Evolutionary conservation across 2,329 filamentous ascomycete species (phyloP).

Genomic region (Sporothrix mexicana): DNA sequence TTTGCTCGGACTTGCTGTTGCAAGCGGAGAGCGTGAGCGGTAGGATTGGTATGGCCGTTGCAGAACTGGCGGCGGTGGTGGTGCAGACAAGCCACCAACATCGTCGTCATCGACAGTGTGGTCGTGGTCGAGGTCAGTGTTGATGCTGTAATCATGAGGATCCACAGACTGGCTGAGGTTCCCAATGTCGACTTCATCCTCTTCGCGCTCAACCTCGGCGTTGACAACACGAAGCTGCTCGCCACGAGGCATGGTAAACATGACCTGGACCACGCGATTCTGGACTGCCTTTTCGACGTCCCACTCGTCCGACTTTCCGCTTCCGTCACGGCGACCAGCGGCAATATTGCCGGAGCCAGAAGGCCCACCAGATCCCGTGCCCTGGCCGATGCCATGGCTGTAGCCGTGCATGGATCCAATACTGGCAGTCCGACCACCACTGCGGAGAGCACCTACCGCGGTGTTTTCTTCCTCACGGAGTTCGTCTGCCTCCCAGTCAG

Average conservation of each 20-base stretch:
- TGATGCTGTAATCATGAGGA: conserved; percentile 26
- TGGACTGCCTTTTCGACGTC: conserved; percentile 77
- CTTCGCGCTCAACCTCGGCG: conserved; percentile 58
- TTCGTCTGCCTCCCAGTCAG: conserved; percentile 61
- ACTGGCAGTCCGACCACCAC: conserved; percentile 30
- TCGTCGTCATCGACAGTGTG: background rate
- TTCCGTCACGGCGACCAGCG: conserved; percentile 36
- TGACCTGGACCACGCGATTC: conserved; percentile 75
- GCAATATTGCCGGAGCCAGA: conserved; percentile 39
- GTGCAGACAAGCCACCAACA: conserved; percentile 27
- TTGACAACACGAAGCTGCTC: conserved; percentile 88
- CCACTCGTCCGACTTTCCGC: conserved; percentile 62
- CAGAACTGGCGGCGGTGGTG: conserved; percentile 30
- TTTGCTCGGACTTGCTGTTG: background rate
- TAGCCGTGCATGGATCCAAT: conserved; percentile 27
- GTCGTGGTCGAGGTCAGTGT: background rate
- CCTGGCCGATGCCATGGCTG: conserved; percentile 15
- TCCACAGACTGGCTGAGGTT: conserved; percentile 18
- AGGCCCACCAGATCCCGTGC: background rate
- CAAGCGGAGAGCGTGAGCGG: conserved; percentile 21
- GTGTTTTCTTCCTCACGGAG: conserved; percentile 55
- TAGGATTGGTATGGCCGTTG: conserved; percentile 28
- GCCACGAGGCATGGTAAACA: conserved; percentile 93
- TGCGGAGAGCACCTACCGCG: conserved; percentile 35
- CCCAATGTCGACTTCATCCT: conserved; percentile 37